Conservation (phyloP, 2,329 filamentous ascomycete genomes). For the Cytospora paraplurivora region DNA sequence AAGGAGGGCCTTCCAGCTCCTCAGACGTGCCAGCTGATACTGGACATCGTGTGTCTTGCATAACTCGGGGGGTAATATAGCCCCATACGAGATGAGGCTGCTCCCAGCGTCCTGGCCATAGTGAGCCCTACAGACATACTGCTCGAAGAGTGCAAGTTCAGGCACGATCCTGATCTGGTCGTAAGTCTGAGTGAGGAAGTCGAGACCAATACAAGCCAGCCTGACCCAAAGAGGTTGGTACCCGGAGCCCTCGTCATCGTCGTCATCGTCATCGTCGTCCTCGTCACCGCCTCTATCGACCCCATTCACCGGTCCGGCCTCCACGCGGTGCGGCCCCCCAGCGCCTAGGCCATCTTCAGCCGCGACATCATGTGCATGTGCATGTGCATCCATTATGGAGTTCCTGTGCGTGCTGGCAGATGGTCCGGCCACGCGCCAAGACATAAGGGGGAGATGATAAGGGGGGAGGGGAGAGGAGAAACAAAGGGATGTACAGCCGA, state of each 20-base stretch:
- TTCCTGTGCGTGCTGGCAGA: neutral
- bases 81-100: neutral
- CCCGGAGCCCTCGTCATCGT: neutral
- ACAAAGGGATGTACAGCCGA: too few relatives aligned
- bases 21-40: constrained; percentile 25
- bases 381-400: neutral
- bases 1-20: constrained; percentile 28
- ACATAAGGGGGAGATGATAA: neutral
- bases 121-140: constrained; percentile 22
- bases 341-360: neutral
- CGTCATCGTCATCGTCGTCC: neutral
- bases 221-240: constrained; percentile 29
- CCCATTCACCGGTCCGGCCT: too few relatives aligned
- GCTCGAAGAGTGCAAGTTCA: constrained; percentile 28
- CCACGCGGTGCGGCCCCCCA: neutral
- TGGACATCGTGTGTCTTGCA: constrained; percentile 25
- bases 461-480: neutral
- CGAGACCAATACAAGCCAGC: constrained; percentile 27
- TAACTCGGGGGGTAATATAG: constrained; percentile 11
- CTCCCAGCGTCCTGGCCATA: constrained; percentile 1
- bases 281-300: neutral
- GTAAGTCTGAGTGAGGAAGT: constrained; percentile 28
- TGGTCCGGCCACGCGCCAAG: neutral
- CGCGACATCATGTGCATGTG: too few relatives aligned
- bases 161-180: constrained; percentile 30